phyloP scores from a whole-genome alignment of 1,139 yeast species.

The Lodderomyces metapsilosis region DNA sequence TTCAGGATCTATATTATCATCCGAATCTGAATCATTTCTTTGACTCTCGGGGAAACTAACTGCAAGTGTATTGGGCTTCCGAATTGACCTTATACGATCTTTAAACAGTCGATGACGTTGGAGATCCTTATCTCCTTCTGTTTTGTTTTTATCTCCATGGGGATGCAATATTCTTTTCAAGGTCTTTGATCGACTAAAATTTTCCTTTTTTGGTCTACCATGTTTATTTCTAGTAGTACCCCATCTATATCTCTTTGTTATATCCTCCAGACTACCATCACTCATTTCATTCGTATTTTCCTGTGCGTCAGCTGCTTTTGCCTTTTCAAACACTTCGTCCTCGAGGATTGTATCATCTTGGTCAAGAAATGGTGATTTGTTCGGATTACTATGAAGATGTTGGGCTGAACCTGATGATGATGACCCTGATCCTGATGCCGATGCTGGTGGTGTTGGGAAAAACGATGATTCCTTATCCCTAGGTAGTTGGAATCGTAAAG shows the following conservation, averaged over 20 bases:
- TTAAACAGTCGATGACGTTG: constrained; percentile 18
- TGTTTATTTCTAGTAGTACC: constrained; percentile 81
- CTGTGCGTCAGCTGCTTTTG: constrained; percentile 16
- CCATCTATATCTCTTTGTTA: constrained; percentile 74
- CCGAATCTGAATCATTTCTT: constrained; percentile 17
- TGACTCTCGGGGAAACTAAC: constrained; percentile 27
- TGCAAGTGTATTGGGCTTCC: constrained; percentile 22
- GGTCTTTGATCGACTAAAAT: constrained; percentile 47
- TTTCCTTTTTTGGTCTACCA: constrained; percentile 59
- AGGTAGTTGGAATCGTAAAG: constrained; percentile 28
- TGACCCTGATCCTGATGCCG: constrained; percentile 6
- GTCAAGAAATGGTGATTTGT: constrained; percentile 16
- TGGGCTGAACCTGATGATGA: constrained; percentile 4
- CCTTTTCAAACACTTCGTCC: constrained; percentile 22
- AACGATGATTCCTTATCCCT: constrained; percentile 13
- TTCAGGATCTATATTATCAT: constrained; percentile 19
- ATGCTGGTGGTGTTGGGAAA: constrained; percentile 10
- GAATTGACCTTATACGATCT: constrained; percentile 15
- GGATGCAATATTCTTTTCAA: constrained; percentile 31
- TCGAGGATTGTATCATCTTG: constrained; percentile 12
- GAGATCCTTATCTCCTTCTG: constrained; percentile 6
- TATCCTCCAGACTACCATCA: constrained; percentile 9
- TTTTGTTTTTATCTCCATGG: constrained; percentile 6
- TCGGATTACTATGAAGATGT: constrained; percentile 1
- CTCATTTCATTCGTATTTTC: constrained; percentile 9